Conservation (phyloP, 2,329 filamentous ascomycete species). For the Talaromyces atroroseus region DNA sequence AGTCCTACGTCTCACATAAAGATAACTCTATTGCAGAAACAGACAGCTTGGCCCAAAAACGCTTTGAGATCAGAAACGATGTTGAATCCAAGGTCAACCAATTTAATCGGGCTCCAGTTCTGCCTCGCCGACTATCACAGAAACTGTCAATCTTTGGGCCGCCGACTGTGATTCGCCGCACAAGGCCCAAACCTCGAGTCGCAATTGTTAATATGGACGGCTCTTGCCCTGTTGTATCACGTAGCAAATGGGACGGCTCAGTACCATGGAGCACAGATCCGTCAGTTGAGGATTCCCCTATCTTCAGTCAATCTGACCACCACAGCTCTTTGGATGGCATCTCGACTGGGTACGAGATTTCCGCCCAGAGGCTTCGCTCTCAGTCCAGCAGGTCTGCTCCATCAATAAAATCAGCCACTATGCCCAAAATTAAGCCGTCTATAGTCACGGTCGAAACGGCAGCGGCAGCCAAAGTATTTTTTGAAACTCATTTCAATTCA, state of each 20-base stretch:
- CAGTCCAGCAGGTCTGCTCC: constrained; percentile 5
- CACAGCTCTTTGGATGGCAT: constrained; percentile 29
- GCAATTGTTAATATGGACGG: constrained; percentile 24
- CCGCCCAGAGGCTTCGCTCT: constrained; percentile 1
- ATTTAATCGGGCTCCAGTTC: constrained; percentile 20
- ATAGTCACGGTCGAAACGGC: constrained; percentile 67
- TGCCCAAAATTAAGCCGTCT: constrained; percentile 22
- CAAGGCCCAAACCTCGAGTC: constrained; percentile 29
- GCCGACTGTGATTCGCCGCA: constrained; percentile 37
- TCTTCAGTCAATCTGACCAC: constrained; percentile 28
- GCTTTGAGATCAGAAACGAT: background rate
- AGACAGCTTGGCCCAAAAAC: background rate
- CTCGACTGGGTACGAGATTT: constrained; percentile 12
- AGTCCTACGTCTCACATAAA: background rate
- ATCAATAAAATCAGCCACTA: constrained; percentile 14
- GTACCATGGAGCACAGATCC: constrained; percentile 29
- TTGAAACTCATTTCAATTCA: constrained; percentile 80
- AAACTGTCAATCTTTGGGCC: constrained; percentile 36
- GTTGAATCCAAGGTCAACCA: background rate
- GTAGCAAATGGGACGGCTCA: constrained; percentile 24
- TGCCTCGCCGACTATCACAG: constrained; percentile 29
- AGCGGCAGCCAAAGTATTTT: constrained; percentile 74
- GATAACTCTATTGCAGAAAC: background rate
- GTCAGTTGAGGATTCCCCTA: constrained; percentile 26
- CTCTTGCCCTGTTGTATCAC: constrained; percentile 10